Base-by-base conservation (phyloP, 805 yeast genomes). In the Spencermartinsiella europaea region DNA sequence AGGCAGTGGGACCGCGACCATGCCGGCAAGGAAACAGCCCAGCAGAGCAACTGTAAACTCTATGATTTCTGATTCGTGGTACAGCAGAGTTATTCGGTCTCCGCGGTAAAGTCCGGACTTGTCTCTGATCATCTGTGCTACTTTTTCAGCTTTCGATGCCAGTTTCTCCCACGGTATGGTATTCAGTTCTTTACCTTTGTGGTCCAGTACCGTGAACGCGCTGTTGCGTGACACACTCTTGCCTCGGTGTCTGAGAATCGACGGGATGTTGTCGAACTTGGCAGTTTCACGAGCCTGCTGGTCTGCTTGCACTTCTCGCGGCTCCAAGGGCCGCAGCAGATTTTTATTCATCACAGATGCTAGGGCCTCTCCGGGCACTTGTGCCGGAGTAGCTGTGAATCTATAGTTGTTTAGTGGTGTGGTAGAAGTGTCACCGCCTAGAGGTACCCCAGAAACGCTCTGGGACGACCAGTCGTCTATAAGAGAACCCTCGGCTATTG, bases 11-110 rank as follows among this genome's bases (percentile, higher is more conserved):
- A 93, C 91, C 0, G 98, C 98, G 2, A 93, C 90, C 39, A 88
- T 84, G 1, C 95, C 96, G 1, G 97, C 95, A 47, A 91, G 70
- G 54, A 91, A 86, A 61, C 97, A 90, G 4, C 96, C 99, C 62
- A 88, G 76, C 17, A 93, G 64, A 0, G 98, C 95, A 1, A 85
- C 78, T 0, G 86, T 77, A 62, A 90, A 91, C 52, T 93, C 98
- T 10, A 85, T 75, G 2, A 86, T 80, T 63, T 93, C 98, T 25
- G 75, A 75, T 48, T 83, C 88, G 56, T 85, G 88, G 61, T 89
- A 93, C 55, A 95, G 75, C 37, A 93, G 69, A 27, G 87, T 79
- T 0, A 91, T 95, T 31, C 95, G 75, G 61, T 88, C 96, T 56
- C 86, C 88, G 28, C 85, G 78, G 60, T 81, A 84, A 25, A 88